Percentiles rank a stretch among this genome's conserved stretches.
These are phyloP conservation scores for Fusarium sarcochroum DNA, from an alignment of 2,329 filamentous ascomycete species.

Conservation along the genomic window DNA sequence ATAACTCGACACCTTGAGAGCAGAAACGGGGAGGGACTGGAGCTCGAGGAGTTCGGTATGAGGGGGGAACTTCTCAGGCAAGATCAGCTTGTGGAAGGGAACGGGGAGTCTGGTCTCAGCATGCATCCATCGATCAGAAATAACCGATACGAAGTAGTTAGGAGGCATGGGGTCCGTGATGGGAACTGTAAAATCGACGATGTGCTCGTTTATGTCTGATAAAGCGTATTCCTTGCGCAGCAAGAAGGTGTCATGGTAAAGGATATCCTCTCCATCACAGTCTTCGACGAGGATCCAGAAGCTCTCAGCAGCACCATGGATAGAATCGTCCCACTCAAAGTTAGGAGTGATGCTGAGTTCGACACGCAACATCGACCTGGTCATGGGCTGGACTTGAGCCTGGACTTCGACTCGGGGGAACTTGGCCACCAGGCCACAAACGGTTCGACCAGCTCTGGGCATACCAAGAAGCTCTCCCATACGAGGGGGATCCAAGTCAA, in stretches of 20 bases:
- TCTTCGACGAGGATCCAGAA: constrained; percentile 99
- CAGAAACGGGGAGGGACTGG: constrained; percentile 89
- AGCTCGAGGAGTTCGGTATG: constrained; percentile 94
- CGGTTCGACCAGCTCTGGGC: constrained; percentile 87
- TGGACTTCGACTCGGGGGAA: constrained; percentile 95
- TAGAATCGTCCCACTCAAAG: constrained; percentile 92
- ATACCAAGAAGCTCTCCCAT: constrained; percentile 96
- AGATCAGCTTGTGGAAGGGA: constrained; percentile 93
- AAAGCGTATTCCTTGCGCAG: constrained; percentile 90
- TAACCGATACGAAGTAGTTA: constrained; percentile 96
- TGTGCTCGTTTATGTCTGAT: constrained; percentile 89
- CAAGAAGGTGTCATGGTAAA: constrained; percentile 95
- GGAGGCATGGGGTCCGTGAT: constrained; percentile 98
- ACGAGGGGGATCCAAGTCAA: constrained; percentile 93
- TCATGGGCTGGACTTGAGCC: constrained; percentile 94
- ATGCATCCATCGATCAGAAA: constrained; percentile 99
- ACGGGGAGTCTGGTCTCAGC: constrained; percentile 94
- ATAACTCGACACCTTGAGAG: constrained; percentile 88
- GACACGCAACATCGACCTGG: constrained; percentile 90
- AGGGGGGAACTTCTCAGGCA: constrained; percentile 95
- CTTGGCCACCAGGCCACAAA: constrained; percentile 89
- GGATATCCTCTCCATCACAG: constrained; percentile 94
- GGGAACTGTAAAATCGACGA: constrained; percentile 95
- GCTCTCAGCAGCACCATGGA: constrained; percentile 90
- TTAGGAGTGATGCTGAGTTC: constrained; percentile 93